Evolutionary conservation across 2,329 filamentous ascomycete species (phyloP).

Genomic region (Botryotinia convoluta): DNA sequence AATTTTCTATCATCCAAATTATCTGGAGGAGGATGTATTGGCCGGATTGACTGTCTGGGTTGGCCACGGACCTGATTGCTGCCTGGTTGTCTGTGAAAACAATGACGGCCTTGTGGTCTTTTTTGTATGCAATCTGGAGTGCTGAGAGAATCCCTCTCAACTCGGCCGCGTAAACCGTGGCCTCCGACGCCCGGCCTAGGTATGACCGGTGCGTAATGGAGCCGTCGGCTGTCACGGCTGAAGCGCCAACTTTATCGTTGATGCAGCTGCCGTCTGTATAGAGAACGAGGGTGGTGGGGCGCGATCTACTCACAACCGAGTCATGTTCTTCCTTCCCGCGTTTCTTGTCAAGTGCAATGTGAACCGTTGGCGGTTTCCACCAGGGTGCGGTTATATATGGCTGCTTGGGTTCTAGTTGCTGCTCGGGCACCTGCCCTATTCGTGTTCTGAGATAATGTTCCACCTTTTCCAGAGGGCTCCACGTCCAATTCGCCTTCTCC

Average conservation of each 20-base stretch:
- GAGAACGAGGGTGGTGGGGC: no score
- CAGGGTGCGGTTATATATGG: no score
- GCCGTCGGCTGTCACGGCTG: slow-evolving; percentile 25
- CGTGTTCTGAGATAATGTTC: no score
- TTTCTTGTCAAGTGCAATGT: no score
- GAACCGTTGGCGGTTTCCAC: no score
- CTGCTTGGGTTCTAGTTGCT: no score
- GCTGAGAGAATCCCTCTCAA: slow-evolving; percentile 27
- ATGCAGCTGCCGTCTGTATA: slow-evolving; percentile 34
- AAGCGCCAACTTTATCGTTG: slow-evolving; percentile 34
- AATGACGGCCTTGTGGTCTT: slow-evolving; percentile 18
- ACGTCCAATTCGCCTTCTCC: no score
- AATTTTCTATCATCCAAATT: slow-evolving; percentile 3
- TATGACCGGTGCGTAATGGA: slow-evolving; percentile 19
- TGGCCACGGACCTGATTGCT: slow-evolving; percentile 24
- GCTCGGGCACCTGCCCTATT: no score
- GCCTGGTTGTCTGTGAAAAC: slow-evolving; percentile 31
- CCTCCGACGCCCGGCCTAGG: slow-evolving; percentile 22
- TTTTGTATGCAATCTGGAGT: slow-evolving; percentile 22
- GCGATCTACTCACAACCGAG: no score
- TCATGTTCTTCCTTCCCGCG: no score
- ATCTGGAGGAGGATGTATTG: slow-evolving; percentile 14
- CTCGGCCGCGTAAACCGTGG: slow-evolving; percentile 30
- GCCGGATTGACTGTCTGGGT: slow-evolving; percentile 22
- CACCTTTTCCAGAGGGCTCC: no score